Evolutionary conservation across 805 yeast species (phyloP), one percentile per base, ranked within the genome.

Genomic region (Cyberlindnera lachancei): DNA sequence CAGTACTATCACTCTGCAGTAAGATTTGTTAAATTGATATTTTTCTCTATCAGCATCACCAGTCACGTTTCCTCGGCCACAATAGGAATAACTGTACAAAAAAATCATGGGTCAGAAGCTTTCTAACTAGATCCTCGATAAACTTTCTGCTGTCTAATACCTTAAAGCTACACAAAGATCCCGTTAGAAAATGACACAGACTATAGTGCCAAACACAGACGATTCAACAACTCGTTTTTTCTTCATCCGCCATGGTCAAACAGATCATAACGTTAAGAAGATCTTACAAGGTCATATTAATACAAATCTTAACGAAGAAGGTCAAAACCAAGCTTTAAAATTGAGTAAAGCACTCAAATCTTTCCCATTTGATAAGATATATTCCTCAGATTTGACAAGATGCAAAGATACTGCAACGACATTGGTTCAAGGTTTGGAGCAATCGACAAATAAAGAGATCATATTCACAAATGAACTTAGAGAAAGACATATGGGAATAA

Each of bases 191-290:
- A 29, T 37, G 36, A 35, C 34, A 4, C 36, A 33, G 21, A 31
- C 33, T 25, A 25, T 44, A 9, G 15, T 27, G 11, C 33, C 40
- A 2, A 50, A 48, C 31, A 22, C 33, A 1, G 38, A 45, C 15
- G 18, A 33, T 2, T 17, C 25, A 1, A 43, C 55, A 7, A 51
- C 73, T 2, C 59, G 82, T 17, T 46, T 82, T 3, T 78, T 79
- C 42, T 53, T 84, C 5, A 72, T 85, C 5, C 71, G 95, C 47
- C 95, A 85, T 46, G 95, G 95, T 2, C 92, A 81, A 52, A 85
- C 95, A 0, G 76, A 76, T 35, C 77, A 79, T 55, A 85, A 85
- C 50, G 64, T 66, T 23, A 51, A 68, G 33, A 79, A 75, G 55
- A 79, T 80, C 30, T 55, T 85, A 23, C 95, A 85, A 55, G 95